Base-by-base conservation (phyloP, 257 asterid species). In the Nyctanthes arbortristis region DNA sequence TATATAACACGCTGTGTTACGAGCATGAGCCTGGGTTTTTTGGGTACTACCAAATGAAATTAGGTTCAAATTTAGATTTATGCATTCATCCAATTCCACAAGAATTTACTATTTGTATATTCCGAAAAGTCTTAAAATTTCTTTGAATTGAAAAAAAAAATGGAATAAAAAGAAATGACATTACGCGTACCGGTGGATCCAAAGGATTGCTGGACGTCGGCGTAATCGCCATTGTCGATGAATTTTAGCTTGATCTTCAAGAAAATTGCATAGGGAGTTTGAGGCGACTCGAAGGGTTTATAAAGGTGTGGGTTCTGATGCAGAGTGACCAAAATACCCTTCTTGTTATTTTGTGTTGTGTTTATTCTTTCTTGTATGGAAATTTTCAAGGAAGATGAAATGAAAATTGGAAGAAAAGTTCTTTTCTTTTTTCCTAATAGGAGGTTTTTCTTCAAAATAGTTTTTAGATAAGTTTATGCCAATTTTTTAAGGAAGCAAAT, bases 321-420 rank as follows among this genome's bases (percentile, higher is more conserved):
- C 34, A 29, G n/a, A 61, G 73, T 77, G 59, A 80, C 85, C 47
- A 52, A 73, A 70, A 3, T 73, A 49, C 82, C 80, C 80, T 66
- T 63, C 28, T 22, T 52, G 6, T 0, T 7, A n/a, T n/a, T n/a
- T n/a, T n/a, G n/a, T n/a, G n/a, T n/a, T n/a, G n/a, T n/a, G n/a
- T n/a, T n/a, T n/a, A n/a, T n/a, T n/a, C 24, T 43, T n/a, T 52
- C 59, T 20, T 20, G 29, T 14, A 24, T 22, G 13, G n/a, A n/a
- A n/a, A n/a, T n/a, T n/a, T n/a, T n/a, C n/a, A n/a, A n/a, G n/a
- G n/a, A n/a, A n/a, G n/a, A n/a, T n/a, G n/a, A n/a, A n/a, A n/a
- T n/a, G n/a, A n/a, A n/a, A n/a, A n/a, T n/a, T n/a, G n/a, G n/a
- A n/a, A n/a, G n/a, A n/a, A n/a, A n/a, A n/a, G n/a, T n/a, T n/a